phyloP scores from a whole-genome alignment of 305 asterid genomes.

The Euphrasia arctica region DNA sequence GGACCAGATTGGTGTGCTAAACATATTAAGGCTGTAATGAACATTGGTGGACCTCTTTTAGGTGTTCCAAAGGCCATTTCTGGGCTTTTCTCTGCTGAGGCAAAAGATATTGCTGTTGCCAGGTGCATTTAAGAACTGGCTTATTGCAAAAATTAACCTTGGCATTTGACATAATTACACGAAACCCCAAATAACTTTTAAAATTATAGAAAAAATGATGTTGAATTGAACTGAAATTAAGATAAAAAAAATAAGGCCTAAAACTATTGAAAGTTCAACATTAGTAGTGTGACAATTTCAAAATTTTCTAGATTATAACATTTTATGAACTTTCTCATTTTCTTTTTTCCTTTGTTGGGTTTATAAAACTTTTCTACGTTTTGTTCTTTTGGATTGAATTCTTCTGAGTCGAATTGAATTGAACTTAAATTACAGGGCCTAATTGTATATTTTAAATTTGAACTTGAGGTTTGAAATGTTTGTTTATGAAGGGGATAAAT shows the following conservation, averaged over 20 bases:
- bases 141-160: neutral
- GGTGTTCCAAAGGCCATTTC: conserved; percentile 72
- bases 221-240: no score
- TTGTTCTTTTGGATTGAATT: no score
- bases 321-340: no score
- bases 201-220: neutral
- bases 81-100: conserved; percentile 59
- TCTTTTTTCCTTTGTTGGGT: no score
- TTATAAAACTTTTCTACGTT: no score
- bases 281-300: no score
- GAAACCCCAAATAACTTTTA: neutral
- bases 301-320: no score
- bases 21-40: conserved; percentile 81
- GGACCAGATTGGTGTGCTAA: conserved; percentile 94
- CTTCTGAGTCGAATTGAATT: no score
- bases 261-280: no score
- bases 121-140: conserved; percentile 26
- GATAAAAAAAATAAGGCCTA: no score
- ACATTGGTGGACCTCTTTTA: conserved; percentile 77
- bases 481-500: neutral
- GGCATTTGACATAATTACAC: neutral
- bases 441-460: neutral
- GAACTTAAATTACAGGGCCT: neutral
- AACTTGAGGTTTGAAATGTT: neutral
- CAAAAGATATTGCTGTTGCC: conserved; percentile 57